These are phyloP conservation scores for Phlebopus sp. DNA, from an alignment of 1,284 basidiomycete species.

Conservation along the genomic window DNA sequence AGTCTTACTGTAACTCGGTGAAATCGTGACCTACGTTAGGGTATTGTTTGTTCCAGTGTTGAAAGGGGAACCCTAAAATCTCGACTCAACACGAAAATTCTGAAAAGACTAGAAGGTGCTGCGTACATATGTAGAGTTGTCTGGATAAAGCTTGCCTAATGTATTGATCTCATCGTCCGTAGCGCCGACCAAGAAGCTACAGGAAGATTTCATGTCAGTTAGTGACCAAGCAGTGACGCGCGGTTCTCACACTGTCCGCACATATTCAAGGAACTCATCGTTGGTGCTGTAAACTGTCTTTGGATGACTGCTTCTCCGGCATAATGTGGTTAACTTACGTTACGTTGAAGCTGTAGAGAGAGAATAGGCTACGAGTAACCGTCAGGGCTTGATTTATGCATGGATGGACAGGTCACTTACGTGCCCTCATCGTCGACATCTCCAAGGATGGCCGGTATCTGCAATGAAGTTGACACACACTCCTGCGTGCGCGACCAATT, in stretches of 20 bases:
- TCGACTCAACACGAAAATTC: background rate
- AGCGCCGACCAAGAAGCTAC: too few relatives aligned
- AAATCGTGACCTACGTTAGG: conserved; percentile 5
- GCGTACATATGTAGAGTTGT: conserved; percentile 13
- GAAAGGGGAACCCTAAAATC: conserved; percentile 11
- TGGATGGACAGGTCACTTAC: conserved; percentile 14
- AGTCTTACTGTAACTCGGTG: background rate
- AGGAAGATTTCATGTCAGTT: too few relatives aligned
- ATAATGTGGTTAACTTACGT: conserved; percentile 6
- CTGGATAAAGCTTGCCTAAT: conserved; percentile 13
- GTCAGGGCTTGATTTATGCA: background rate
- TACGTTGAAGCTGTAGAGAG: conserved; percentile 14
- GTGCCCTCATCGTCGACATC: conserved; percentile 32
- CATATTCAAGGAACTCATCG: conserved; percentile 15
- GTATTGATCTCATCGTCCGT: too few relatives aligned
- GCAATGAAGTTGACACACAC: conserved; percentile 1
- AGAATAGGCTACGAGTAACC: conserved; percentile 11
- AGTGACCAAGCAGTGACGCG: too few relatives aligned
- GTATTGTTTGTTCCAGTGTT: conserved; percentile 12
- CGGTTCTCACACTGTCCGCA: conserved; percentile 5
- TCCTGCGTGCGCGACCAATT: background rate
- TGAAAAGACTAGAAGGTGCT: too few relatives aligned
- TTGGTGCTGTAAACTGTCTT: conserved; percentile 11
- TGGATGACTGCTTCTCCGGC: background rate
- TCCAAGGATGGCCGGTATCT: conserved; percentile 30